Evolutionary conservation across 768 basidiomycete genomes (phyloP).

Genomic region (Lyophyllum semitale): DNA sequence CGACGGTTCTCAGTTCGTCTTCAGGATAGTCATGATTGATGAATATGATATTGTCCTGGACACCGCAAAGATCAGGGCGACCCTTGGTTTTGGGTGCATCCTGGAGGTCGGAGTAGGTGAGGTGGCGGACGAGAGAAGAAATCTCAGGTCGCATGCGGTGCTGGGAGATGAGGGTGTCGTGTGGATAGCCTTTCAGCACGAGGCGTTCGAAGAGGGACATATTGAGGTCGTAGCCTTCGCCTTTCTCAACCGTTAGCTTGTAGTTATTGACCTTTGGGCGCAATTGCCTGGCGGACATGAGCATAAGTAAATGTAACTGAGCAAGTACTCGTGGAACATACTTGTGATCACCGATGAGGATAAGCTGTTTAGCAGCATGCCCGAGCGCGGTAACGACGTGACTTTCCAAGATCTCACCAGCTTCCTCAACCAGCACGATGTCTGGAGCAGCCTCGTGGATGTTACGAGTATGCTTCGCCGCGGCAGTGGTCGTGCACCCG

Average conservation of each 20-base stretch:
- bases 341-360: constrained; percentile 78
- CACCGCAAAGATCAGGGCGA: constrained; percentile 54
- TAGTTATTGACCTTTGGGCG: constrained; percentile 75
- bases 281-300: constrained; percentile 49
- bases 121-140: constrained; percentile 54
- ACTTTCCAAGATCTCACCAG: constrained; percentile 72
- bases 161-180: constrained; percentile 54
- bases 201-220: constrained; percentile 70
- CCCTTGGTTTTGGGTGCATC: constrained; percentile 53
- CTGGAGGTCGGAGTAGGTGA: constrained; percentile 56
- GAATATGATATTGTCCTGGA: constrained; percentile 63
- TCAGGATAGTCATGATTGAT: constrained; percentile 59
- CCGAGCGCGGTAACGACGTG: constrained; percentile 64
- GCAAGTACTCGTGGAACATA: constrained; percentile 30
- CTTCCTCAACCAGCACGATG: constrained; percentile 69
- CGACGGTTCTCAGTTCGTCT: constrained; percentile 41
- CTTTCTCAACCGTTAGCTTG: constrained; percentile 61
- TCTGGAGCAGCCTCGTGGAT: constrained; percentile 49
- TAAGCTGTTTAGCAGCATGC: constrained; percentile 46
- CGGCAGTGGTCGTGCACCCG: constrained; percentile 70
- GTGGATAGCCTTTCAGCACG: constrained; percentile 64
- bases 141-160: constrained; percentile 81
- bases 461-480: constrained; percentile 55
- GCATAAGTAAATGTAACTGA: background rate
- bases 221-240: constrained; percentile 67